These are phyloP conservation scores for Acacia concinna DNA, from an alignment of 331 rosid species.

Conservation along the genomic window DNA sequence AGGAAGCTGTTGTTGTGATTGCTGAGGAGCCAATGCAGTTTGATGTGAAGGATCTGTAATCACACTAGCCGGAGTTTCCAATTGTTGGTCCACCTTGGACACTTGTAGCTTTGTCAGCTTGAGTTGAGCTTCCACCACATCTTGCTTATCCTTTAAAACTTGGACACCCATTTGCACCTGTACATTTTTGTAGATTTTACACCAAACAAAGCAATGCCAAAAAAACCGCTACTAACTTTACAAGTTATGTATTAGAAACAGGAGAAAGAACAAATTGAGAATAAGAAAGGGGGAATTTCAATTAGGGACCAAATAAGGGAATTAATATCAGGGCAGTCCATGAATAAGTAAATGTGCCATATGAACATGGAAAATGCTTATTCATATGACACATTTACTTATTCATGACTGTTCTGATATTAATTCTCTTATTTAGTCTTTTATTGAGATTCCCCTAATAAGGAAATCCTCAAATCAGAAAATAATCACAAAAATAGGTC, in stretches of 20 bases:
- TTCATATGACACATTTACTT: no score
- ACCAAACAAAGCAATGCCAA: neutral
- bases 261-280: neutral
- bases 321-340: no score
- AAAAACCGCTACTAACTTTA: neutral
- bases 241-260: neutral
- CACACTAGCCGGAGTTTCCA: constrained; percentile 41
- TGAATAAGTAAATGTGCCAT: no score
- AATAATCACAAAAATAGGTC: neutral
- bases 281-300: no score
- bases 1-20: constrained; percentile 59
- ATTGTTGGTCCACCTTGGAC: constrained; percentile 53
- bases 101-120: constrained; percentile 63
- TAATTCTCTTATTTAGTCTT: no score
- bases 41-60: constrained; percentile 48
- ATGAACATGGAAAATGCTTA: no score
- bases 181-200: constrained; percentile 31
- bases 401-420: no score
- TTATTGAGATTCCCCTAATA: no score
- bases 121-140: constrained; percentile 59
- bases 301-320: no score
- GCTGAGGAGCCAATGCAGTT: constrained; percentile 61
- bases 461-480: neutral
- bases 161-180: constrained; percentile 87
- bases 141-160: constrained; percentile 72